Evolutionary conservation across 257 asterid genomes (phyloP).

Genomic region (Nicotiana sylvestris): DNA sequence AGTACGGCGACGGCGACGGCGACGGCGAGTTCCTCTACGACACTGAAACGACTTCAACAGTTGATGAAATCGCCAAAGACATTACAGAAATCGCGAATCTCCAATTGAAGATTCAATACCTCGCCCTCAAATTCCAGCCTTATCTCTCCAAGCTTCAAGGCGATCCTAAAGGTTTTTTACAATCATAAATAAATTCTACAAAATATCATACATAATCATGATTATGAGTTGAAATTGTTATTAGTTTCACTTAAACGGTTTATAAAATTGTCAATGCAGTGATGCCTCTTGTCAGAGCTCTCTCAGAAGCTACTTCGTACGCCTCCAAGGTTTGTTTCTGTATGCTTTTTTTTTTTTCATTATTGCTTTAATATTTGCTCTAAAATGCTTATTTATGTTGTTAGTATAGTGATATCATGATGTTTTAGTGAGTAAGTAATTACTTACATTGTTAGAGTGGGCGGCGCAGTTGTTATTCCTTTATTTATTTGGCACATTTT

Average conservation of each 20-base stretch:
- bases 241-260: neutral
- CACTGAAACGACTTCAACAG: conserved; percentile 16
- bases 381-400: neutral
- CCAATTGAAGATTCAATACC: conserved; percentile 25
- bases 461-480: neutral
- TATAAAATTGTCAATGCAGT: conserved; percentile 16
- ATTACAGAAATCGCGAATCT: conserved; percentile 27
- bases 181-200: neutral
- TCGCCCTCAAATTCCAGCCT: conserved; percentile 18
- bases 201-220: neutral
- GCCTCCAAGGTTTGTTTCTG: conserved; percentile 29
- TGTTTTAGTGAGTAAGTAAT: neutral
- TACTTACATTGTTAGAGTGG: neutral
- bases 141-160: conserved; percentile 16
- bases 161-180: neutral
- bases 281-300: conserved; percentile 20
- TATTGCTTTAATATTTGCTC: neutral
- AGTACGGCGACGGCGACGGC: conserved; percentile 1
- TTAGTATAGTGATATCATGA: neutral
- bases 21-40: conserved; percentile 26
- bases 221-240: neutral
- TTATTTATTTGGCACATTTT: neutral
- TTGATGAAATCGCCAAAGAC: conserved; percentile 19
- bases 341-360: neutral
- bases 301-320: conserved; percentile 27